Evolutionary conservation across 2,329 filamentous ascomycete species (phyloP).

Genomic region (Botryosphaeria dothidea): DNA sequence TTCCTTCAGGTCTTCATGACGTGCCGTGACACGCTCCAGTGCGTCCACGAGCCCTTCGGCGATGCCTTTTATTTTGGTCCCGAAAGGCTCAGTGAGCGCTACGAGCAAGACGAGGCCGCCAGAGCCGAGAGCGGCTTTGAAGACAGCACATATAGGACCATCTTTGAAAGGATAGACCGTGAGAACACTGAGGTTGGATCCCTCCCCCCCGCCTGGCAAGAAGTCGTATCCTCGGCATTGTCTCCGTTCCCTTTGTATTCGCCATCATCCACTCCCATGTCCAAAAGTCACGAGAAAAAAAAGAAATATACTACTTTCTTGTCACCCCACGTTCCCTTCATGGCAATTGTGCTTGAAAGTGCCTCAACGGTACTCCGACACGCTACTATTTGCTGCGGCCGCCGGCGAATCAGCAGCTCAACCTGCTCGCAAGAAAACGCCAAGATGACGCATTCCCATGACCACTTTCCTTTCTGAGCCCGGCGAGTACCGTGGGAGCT

Average conservation of each 20-base stretch:
- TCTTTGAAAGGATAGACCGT: conserved; percentile 73
- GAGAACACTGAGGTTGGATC: conserved; percentile 71
- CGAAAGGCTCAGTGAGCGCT: conserved; percentile 79
- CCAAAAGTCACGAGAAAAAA: background rate
- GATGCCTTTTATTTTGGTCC: conserved; percentile 96
- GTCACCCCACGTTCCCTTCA: background rate
- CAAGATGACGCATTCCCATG: background rate
- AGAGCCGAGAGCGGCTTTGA: conserved; percentile 63
- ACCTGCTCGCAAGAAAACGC: background rate
- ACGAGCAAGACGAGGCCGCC: conserved; percentile 65
- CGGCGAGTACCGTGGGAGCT: background rate
- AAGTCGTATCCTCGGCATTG: conserved; percentile 16
- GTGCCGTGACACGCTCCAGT: conserved; percentile 75
- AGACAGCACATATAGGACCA: conserved; percentile 71
- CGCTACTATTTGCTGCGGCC: background rate
- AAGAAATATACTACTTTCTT: conserved; percentile 4
- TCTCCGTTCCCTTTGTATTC: conserved; percentile 16
- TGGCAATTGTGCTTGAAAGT: background rate
- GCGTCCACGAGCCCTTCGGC: conserved; percentile 93
- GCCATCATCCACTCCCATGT: background rate
- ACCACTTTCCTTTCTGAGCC: background rate
- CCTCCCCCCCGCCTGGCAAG: conserved; percentile 31
- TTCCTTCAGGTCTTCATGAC: conserved; percentile 81
- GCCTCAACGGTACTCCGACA: conserved; percentile 5
- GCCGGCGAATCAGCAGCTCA: background rate